Evolutionary conservation across 352 stramenopile genomes (phyloP).

Genomic region (Pythium pyrilobum): DNA sequence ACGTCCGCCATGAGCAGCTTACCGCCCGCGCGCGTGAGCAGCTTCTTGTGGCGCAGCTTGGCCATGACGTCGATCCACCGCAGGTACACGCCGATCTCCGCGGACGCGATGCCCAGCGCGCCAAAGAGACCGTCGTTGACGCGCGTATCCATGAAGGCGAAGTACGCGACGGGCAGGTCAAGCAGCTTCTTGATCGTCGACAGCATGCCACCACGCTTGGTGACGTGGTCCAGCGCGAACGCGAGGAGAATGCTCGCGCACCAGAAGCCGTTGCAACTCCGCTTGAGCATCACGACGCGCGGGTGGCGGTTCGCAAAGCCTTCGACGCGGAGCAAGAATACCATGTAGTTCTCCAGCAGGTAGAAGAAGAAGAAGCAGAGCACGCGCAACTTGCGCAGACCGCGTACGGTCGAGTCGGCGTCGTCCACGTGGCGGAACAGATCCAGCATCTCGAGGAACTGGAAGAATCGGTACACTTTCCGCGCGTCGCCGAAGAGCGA

Average conservation of each 20-base stretch:
- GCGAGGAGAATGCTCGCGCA: constrained; percentile 51
- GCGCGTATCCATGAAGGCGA: constrained; percentile 34
- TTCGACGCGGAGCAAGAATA: constrained; percentile 39
- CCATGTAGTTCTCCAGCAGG: constrained; percentile 56
- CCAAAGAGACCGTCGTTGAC: constrained; percentile 51
- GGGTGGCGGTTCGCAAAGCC: constrained; percentile 26
- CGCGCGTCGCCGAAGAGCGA: constrained; percentile 45
- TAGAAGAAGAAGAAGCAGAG: constrained; percentile 65
- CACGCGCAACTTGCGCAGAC: constrained; percentile 40
- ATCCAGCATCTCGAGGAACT: constrained; percentile 63
- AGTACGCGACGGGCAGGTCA: constrained; percentile 46
- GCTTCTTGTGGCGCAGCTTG: constrained; percentile 23
- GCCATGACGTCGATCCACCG: constrained; percentile 40
- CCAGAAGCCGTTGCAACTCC: constrained; percentile 48
- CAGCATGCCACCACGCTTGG: constrained; percentile 26
- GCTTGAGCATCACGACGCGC: constrained; percentile 28
- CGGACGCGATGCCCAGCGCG: constrained; percentile 36
- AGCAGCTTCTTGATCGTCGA: constrained; percentile 48
- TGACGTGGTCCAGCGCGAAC: constrained; percentile 40
- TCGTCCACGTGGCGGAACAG: constrained; percentile 44
- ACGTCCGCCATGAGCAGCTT: constrained; percentile 6
- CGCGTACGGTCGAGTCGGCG: constrained; percentile 14
- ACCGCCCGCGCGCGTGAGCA: constrained; percentile 1
- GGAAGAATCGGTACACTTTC: constrained; percentile 55
- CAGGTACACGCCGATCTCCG: constrained; percentile 38